Base-by-base conservation (phyloP, 1,139 yeast species). In the Debaryomyces nepalensis region DNA sequence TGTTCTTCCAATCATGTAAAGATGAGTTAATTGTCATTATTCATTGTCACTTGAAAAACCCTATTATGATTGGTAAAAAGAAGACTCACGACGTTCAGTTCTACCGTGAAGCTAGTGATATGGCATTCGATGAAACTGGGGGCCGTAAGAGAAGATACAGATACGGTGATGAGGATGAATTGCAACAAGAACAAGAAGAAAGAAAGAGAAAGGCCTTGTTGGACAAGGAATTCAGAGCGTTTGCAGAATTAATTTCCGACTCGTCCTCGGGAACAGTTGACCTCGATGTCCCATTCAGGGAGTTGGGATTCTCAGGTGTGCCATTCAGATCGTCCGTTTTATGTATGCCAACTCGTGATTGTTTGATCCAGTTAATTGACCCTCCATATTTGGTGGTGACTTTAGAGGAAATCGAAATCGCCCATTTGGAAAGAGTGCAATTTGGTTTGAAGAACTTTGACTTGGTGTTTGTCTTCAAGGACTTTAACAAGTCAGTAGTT, bases 151-250 rank as follows among this genome's bases (percentile, higher is more conserved):
- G 87, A 64, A 84, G 86, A 52, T 88, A 90, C 73, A 73, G 97
- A 60, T 93, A 93, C 59, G 99, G 99, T 42, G 99, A 93, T 62
- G 99, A 93, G 66, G 99, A 93, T 65, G 99, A 93, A 68, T 75
- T 95, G 52, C 99, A 95, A 67, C 98, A 93, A 65, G 99, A 95
- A 69, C 98, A 93, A 68, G 98, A 93, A 66, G 99, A 93, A 69
- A 84, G 98, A 68, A 80, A 95, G 64, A 81, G 97, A 64, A 87
- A 96, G 57, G 87, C 88, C 12, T 80, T 89, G 37, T 79, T 93
- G 58, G 97, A 95, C 70, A 89, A 87, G 63, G 99, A 95, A 66
- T 93, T 91, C 68, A 84, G 82, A 64, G 75, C 79, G 39, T 95
- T 90, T 72, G 93, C 95, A 21, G 98, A 93, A 64, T 79, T 84